Conservation (phyloP, 2,329 filamentous ascomycete species). For the Alternaria arbusti region DNA sequence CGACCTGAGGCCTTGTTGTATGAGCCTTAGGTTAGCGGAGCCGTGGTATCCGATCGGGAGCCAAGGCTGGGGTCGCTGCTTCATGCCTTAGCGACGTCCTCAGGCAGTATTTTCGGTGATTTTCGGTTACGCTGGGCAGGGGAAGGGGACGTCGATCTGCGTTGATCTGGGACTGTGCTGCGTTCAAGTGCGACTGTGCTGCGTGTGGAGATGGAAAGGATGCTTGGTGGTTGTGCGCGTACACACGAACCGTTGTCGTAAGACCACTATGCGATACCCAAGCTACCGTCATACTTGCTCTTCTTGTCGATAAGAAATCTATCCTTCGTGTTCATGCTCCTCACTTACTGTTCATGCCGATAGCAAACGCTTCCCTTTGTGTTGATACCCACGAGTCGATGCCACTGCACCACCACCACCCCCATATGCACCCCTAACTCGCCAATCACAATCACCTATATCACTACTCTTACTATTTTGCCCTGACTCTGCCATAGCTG, state of each 20-base stretch:
- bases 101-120: constrained; percentile 10
- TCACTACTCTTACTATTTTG: not conserved
- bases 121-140: not conserved
- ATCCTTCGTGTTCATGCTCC: not conserved
- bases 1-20: constrained; percentile 21
- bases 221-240: not conserved
- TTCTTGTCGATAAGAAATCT: not conserved
- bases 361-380: not conserved
- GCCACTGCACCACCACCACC: not conserved
- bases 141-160: not conserved
- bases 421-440: not conserved
- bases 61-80: constrained; percentile 20
- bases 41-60: constrained; percentile 16
- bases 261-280: not conserved
- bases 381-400: not conserved
- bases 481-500: not conserved
- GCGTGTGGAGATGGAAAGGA: not conserved
- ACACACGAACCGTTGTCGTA: not conserved
- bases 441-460: not conserved
- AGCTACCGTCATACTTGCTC: not conserved
- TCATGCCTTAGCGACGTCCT: constrained; percentile 13
- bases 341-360: too few species aligned
- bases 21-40: constrained; percentile 27
- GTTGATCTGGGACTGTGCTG: not conserved
- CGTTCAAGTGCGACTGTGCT: not conserved